A percentile compares a stretch with the other conserved stretches of the same genome.
These are phyloP conservation scores for Symbiotaphrina buchneri DNA, from an alignment of 495 filamentous ascomycete species.

Conservation along the genomic window DNA sequence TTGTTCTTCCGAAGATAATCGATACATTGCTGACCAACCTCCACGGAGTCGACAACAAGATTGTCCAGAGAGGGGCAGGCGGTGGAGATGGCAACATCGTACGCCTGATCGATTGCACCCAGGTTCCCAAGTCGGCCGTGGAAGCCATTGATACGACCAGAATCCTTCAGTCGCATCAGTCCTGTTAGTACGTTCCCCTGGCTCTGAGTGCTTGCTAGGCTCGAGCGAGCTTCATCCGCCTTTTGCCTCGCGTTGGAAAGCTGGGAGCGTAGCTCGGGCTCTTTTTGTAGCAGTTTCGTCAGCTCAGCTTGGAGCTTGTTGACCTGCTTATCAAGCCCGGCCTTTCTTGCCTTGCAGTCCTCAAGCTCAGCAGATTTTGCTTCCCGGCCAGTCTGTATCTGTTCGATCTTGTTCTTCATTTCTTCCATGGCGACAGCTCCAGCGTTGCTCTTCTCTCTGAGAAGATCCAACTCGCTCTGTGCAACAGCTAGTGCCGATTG, in stretches of 20 bases:
- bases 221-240: conserved; percentile 84
- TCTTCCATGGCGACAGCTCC: conserved; percentile 67
- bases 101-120: conserved; percentile 82
- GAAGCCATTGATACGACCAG: conserved; percentile 88
- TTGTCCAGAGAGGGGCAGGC: conserved; percentile 83
- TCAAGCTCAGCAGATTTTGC: conserved; percentile 55
- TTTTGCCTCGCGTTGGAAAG: conserved; percentile 79
- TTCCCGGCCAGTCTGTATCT: conserved; percentile 43
- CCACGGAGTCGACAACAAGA: conserved; percentile 85
- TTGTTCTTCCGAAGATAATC: conserved; percentile 95
- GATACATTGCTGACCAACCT: conserved; percentile 90
- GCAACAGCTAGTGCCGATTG: conserved; percentile 83
- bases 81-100: conserved; percentile 92
- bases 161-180: conserved; percentile 86
- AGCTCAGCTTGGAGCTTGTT: conserved; percentile 46
- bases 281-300: conserved; percentile 43
- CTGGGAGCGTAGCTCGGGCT: conserved; percentile 57
- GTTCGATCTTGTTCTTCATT: conserved; percentile 51
- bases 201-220: conserved; percentile 68
- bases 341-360: conserved; percentile 48
- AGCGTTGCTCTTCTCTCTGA: conserved; percentile 70
- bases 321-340: conserved; percentile 49
- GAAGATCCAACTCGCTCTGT: conserved; percentile 79
- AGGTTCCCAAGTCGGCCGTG: conserved; percentile 89
- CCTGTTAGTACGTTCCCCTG: conserved; percentile 82